Conservation (phyloP, 306 rosid species). For the Leucaena leucocephala region DNA sequence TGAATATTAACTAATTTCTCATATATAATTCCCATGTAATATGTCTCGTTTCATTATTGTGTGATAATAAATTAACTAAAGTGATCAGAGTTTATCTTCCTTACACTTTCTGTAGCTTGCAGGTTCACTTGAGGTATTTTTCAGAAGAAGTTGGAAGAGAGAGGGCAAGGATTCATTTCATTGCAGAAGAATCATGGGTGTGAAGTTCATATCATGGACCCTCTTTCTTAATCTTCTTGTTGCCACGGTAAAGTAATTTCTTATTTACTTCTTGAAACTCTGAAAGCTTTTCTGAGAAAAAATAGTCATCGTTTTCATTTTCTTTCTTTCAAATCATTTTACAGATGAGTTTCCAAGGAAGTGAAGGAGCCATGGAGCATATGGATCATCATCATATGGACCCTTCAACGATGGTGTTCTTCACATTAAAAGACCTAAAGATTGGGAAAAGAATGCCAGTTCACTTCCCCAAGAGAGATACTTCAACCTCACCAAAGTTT, state of each 20-base stretch:
- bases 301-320: not conserved
- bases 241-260: slow-evolving; percentile 31
- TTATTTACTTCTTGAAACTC: not conserved
- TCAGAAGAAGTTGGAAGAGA: not conserved
- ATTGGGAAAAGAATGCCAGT: slow-evolving; percentile 61
- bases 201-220: slow-evolving; percentile 24
- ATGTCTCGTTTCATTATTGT: not conserved
- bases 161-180: not conserved
- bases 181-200: slow-evolving; percentile 41
- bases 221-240: slow-evolving; percentile 46
- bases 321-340: not conserved
- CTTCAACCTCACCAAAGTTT: slow-evolving; percentile 57
- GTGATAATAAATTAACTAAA: not conserved
- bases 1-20: not conserved
- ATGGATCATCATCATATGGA: slow-evolving; percentile 36
- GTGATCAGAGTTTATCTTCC: too few species aligned
- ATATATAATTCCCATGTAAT: not conserved
- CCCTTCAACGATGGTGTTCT: slow-evolving; percentile 62
- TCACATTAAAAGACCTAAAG: slow-evolving; percentile 59
- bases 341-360: slow-evolving; percentile 43
- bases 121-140: not conserved
- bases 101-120: too few species aligned
- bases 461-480: slow-evolving; percentile 69
- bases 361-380: slow-evolving; percentile 32
- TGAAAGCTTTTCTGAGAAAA: not conserved